Base-by-base conservation (phyloP, 306 rosid genomes). In the Pyrus pyrifolia region DNA sequence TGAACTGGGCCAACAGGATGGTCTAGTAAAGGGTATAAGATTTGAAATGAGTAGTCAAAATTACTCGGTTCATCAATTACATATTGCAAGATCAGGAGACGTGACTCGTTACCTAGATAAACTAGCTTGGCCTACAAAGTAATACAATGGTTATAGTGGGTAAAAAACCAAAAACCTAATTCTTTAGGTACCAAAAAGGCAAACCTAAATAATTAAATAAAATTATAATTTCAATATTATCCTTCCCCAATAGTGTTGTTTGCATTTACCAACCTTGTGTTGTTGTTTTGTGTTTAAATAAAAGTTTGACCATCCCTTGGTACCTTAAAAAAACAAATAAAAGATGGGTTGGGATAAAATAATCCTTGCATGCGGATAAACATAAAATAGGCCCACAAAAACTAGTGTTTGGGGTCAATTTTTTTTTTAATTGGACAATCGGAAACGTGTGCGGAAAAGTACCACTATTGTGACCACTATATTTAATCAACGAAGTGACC, bases 311-410 rank as follows among this genome's bases (percentile, higher is more conserved):
- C 78, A 23, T 31, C 63, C 76, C 73, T 78, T 44, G 21, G 31
- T 66, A 52, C 64, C 80, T 58, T 33, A 57, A 74, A 22, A 22
- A 49, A 74, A 33, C 35, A 53, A 31, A 33, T 52, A 25, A 69
- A 74, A 27, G 30, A 64, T 38, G 45, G 21, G 31, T 30, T n/a
- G 23, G 11, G 64, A 38, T 4, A 55, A 67, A 17, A 73, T 73
- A 61, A 44, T 33, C 12, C 62, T 60, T 74, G 61, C 10, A 62
- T 19, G 61, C 25, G 76, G 88, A 86, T 86, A 88, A 86, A 70
- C 86, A 72, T 63, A 77, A 66, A 78, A 30, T 6, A 45, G 75
- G 74, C 72, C 61, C 68, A 55, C 70, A 74, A 74, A 63, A 77
- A 67, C 49, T 74, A 29, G 52, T 22, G 42, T 72, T 62, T 15